A percentile compares a stretch with the other conserved stretches of the same genome.
phyloP scores from a whole-genome alignment of 345 rosid genomes.

The Balakata baccata region DNA sequence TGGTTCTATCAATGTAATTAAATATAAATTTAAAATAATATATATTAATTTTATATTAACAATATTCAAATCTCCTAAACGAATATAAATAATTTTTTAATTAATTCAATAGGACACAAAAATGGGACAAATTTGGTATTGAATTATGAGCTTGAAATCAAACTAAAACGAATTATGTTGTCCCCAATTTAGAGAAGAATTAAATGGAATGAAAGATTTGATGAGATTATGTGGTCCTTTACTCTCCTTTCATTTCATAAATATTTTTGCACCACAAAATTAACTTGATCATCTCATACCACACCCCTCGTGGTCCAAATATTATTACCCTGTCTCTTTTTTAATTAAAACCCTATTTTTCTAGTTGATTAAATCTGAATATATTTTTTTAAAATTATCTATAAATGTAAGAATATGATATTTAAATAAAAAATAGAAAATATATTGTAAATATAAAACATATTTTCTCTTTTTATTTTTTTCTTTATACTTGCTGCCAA shows the following conservation, averaged over 20 bases:
- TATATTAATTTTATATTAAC: too few species aligned
- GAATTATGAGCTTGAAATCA: constrained; percentile 9
- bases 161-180: constrained; percentile 20
- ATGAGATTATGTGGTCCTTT: constrained; percentile 40
- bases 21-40: too few species aligned
- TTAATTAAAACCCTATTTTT: not conserved
- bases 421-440: too few species aligned
- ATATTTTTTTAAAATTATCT: not conserved
- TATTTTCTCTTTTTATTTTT: too few species aligned
- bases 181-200: constrained; percentile 18
- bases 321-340: constrained; percentile 1
- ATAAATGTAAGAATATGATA: not conserved
- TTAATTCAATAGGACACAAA: not conserved
- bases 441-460: too few species aligned
- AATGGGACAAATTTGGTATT: not conserved
- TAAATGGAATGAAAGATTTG: constrained; percentile 27
- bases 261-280: constrained; percentile 21
- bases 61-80: too few species aligned
- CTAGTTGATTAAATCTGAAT: not conserved
- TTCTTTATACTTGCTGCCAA: too few species aligned
- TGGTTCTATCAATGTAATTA: too few species aligned
- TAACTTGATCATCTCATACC: not conserved
- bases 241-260: not conserved
- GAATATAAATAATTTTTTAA: not conserved
- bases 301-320: constrained; percentile 24